Evolutionary conservation across 2,329 filamentous ascomycete species (phyloP).

Genomic region (Pyrenophora graminea): DNA sequence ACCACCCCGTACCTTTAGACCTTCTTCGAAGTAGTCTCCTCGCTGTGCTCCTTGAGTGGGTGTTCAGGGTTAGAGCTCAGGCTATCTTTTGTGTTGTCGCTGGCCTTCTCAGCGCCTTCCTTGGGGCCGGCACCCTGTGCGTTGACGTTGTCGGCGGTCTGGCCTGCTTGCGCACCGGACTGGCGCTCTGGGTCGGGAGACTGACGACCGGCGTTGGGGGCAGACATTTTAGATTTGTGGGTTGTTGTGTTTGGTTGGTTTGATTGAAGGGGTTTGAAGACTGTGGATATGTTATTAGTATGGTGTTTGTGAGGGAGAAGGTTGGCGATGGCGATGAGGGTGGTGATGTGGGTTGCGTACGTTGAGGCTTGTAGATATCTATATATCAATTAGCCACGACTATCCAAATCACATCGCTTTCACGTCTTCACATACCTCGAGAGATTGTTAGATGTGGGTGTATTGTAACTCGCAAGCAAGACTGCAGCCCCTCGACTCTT

Average conservation of each 20-base stretch:
- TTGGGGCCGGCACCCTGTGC: conserved; percentile 52
- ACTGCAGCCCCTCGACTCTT: conserved; percentile 10
- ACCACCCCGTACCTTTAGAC: conserved; percentile 1
- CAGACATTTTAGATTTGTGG: conserved; percentile 59
- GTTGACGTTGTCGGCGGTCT: conserved; percentile 61
- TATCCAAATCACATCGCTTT: too few species aligned
- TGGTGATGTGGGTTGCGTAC: too few species aligned
- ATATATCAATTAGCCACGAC: too few species aligned
- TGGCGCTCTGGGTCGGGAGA: conserved; percentile 76
- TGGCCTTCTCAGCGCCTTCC: conserved; percentile 54
- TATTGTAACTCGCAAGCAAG: conserved; percentile 1
- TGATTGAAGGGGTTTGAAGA: too few species aligned
- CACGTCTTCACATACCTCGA: background rate
- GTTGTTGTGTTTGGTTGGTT: background rate
- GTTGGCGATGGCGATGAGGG: background rate
- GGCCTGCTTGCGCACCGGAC: conserved; percentile 65
- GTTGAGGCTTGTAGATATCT: too few species aligned
- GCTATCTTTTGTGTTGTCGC: conserved; percentile 52
- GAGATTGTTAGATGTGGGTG: background rate
- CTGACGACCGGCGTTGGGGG: conserved; percentile 68
- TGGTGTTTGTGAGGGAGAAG: background rate
- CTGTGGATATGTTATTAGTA: background rate
- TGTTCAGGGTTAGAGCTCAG: conserved; percentile 68
- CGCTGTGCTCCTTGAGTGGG: conserved; percentile 63
- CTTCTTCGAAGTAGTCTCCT: conserved; percentile 65